phyloP scores from a whole-genome alignment of 345 rosid genomes.

The Firmiana major region DNA sequence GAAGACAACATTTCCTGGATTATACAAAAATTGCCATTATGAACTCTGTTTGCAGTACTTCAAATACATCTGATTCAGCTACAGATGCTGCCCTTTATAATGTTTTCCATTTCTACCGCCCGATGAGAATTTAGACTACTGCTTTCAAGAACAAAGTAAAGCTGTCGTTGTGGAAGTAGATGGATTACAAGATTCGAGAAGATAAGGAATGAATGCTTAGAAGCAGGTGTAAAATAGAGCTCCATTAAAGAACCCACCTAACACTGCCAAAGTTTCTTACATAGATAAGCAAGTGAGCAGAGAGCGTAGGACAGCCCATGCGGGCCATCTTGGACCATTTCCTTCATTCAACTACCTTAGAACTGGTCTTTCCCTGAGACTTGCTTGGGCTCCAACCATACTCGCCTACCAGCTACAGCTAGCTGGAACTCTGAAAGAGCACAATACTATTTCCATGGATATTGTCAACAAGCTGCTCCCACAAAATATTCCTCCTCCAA shows the following conservation, averaged over 20 bases:
- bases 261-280: not conserved
- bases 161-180: not conserved
- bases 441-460: not conserved
- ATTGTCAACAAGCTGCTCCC: not conserved
- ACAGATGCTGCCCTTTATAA: not conserved
- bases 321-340: not conserved
- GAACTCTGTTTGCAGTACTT: too few species aligned
- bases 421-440: not conserved
- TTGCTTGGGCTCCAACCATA: not conserved
- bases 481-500: not conserved
- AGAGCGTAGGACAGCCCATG: not conserved
- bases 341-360: not conserved
- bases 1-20: not conserved
- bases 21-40: too few species aligned
- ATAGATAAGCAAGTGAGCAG: not conserved
- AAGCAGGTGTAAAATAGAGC: not conserved
- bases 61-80: too few species aligned
- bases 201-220: not conserved
- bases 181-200: not conserved
- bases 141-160: not conserved
- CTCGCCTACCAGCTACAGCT: not conserved
- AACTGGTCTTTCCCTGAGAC: not conserved
- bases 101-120: not conserved
- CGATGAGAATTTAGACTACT: not conserved
- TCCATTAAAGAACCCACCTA: not conserved